Evolutionary conservation across 2,329 filamentous ascomycete species (phyloP).

Genomic region (Daldinia sp.): DNA sequence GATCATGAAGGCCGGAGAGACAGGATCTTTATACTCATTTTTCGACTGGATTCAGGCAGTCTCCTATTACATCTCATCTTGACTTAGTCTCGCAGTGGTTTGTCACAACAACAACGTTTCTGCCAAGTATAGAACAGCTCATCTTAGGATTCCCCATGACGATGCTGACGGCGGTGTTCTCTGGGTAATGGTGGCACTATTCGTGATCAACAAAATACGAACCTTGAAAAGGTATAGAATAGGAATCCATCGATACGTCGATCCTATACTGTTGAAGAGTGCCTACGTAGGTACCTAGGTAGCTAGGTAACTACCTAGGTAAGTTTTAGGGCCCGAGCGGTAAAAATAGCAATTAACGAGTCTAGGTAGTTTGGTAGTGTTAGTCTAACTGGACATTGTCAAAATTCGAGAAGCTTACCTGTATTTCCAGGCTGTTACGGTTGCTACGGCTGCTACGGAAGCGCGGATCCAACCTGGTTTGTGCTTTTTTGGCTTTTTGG

Average conservation of each 20-base stretch:
- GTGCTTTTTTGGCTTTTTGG: too few species aligned
- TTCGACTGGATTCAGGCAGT: not conserved
- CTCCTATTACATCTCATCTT: not conserved
- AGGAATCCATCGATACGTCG: not conserved
- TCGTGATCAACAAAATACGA: not conserved
- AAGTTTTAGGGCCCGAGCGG: not conserved
- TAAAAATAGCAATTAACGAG: conserved; percentile 1
- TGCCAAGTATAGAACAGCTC: not conserved
- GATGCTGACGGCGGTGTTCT: too few species aligned
- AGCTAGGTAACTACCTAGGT: too few species aligned
- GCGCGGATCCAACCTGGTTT: too few species aligned
- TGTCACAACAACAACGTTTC: not conserved
- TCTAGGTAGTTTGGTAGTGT: too few species aligned
- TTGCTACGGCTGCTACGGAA: too few species aligned
- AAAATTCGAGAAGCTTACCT: too few species aligned
- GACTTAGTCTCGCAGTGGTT: not conserved
- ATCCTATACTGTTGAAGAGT: not conserved
- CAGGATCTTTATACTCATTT: not conserved
- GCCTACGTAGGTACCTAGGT: too few species aligned
- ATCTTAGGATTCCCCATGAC: not conserved
- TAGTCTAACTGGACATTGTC: too few species aligned
- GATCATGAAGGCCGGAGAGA: not conserved
- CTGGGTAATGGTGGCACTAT: not conserved
- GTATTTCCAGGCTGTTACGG: too few species aligned
- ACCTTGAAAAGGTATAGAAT: not conserved